phyloP scores from a whole-genome alignment of 441 rosid genomes.

The Erysimum cheiri region DNA sequence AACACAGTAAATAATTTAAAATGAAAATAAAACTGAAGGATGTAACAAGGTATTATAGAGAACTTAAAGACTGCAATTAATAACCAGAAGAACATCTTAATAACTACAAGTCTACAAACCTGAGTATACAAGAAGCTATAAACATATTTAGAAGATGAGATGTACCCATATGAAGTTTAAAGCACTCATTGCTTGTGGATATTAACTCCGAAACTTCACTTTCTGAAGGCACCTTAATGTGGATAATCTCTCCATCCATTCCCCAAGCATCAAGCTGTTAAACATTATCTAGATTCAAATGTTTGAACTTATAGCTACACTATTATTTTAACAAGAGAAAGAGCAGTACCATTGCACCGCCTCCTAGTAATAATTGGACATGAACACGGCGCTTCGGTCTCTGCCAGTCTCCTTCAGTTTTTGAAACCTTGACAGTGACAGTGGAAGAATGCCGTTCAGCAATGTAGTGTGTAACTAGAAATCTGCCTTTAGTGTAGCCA shows the following conservation, averaged over 20 bases:
- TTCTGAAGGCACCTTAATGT: slow-evolving; percentile 69
- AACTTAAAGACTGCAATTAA: slow-evolving; percentile 6
- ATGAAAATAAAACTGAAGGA: not conserved
- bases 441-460: slow-evolving; percentile 71
- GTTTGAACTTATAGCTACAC: slow-evolving; percentile 1
- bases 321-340: slow-evolving; percentile 14
- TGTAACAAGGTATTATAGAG: not conserved
- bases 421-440: slow-evolving; percentile 67
- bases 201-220: slow-evolving; percentile 54
- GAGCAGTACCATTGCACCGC: slow-evolving; percentile 74
- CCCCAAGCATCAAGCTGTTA: slow-evolving; percentile 87
- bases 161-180: slow-evolving; percentile 66
- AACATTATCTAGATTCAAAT: slow-evolving; percentile 34
- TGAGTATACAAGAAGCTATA: not conserved
- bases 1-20: not conserved
- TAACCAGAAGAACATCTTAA: not conserved
- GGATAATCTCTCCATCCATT: slow-evolving; percentile 79
- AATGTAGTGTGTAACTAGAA: slow-evolving; percentile 66
- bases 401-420: slow-evolving; percentile 86
- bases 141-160: slow-evolving; percentile 15
- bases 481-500: slow-evolving; percentile 72
- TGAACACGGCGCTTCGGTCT: slow-evolving; percentile 87
- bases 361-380: slow-evolving; percentile 79
- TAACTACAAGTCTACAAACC: not conserved
- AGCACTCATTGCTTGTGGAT: slow-evolving; percentile 56